Evolutionary conservation across 805 yeast species (phyloP), one percentile per base, ranked within the genome.

Genomic region (Starmerella sirachaensis): DNA sequence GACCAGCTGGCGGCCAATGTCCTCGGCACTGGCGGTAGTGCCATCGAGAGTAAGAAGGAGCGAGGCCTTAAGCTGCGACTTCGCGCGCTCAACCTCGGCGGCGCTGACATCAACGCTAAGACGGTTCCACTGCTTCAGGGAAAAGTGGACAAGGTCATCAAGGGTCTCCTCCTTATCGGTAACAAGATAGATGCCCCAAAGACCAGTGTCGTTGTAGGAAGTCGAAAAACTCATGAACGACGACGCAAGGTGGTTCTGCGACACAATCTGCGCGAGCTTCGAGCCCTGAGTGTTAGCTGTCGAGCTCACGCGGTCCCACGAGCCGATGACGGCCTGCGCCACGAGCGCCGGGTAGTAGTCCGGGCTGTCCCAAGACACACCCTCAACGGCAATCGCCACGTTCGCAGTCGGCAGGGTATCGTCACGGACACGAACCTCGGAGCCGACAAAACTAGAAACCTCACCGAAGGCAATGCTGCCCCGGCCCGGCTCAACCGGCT

Each of bases 151-250:
- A 35, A 86, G 72, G 26, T 72, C 66, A 47, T 72, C 74, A 50
- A 82, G 65, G 47, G 80, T 66, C 21, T 75, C 69, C 46, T 69
- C 70, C 54, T 76, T 77, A 50, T 88, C 95, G 17, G 93, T 74
- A 6, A 84, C 83, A 43, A 91, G 68, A 57, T 91, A 91, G 51
- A 88, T 78, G 24, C 99, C 99, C 96, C 96, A 88, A 37, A 91
- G 65, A 7, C 99, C 99, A 10, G 95, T 81, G 62, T 91, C 99
- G 9, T 95, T 86, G 61, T 91, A 91, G 1, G 94, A 82, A 2
- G 99, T 91, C 21, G 94, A 82, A 63, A 88, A 91, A 5, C 95
- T 84, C 94, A 85, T 80, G 64, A 78, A 91, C 6, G 94, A 81
- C 62, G 91, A 91, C 39, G 96, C 95, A 42, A 85, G 63, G 44